Base-by-base conservation (phyloP, 1,139 yeast species). In the Nematodospora anomalae region DNA sequence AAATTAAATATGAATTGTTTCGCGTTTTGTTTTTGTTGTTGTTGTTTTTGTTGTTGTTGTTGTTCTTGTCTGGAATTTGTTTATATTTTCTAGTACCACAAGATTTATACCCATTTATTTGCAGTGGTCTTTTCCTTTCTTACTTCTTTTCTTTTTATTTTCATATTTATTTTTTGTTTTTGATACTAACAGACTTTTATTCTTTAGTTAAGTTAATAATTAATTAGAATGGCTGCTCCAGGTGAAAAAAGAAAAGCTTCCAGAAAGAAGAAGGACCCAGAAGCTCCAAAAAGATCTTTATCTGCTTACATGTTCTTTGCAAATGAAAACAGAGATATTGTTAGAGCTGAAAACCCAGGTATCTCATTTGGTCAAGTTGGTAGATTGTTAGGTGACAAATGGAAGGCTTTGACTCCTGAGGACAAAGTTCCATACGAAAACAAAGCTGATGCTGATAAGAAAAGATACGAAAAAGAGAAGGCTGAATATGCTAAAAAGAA, bases 231-330 rank as follows among this genome's bases (percentile, higher is more conserved):
- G 49, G 36, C 47, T 31, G 54, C 58, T 32, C 41, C 61, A 34
- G 53, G 66, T 43, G 76, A 70, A 58, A 71, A 65, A 57, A 71
- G 69, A 59, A 71, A 67, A 56, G 50, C 71, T 43, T 58, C 71
- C 46, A 71, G 76, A 69, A 71, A 70, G 62, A 71, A 71, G 75
- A 71, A 71, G 74, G 97, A 92, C 70, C 97, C 97, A 72, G 90
- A 90, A 68, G 98, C 98, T 49, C 98, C 98, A 64, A 92, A 92
- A 87, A 84, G 97, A 69, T 88, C 97, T 26, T 74, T 92, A 62
- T 88, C 97, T 45, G 97, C 97, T 39, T 92, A 92, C 81, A 90
- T 92, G 97, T 90, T 86, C 79, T 92, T 90, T 60, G 97, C 98
- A 55, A 89, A 88, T 61, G 97, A 89, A 59, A 85, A 86, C 79